Evolutionary conservation across 176 grass and related monocot genomes (phyloP), one percentile per base, ranked within the genome.

Genomic region (Triticum aestivum): DNA sequence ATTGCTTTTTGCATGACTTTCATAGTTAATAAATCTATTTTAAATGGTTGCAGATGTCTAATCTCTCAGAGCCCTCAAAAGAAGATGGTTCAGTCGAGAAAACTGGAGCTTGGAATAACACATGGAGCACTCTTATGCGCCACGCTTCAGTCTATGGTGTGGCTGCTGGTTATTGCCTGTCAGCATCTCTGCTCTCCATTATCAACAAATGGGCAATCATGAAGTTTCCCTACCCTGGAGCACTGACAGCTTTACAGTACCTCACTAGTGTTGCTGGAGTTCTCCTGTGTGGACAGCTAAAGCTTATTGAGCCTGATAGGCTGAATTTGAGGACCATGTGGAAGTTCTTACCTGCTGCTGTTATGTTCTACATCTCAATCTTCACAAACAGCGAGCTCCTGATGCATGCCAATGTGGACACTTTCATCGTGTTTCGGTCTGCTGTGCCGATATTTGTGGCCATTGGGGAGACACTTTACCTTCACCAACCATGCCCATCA

Each of bases 161-260:
- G 52, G 94, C 91, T 91, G 89, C 88, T 73, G 94, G 94, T 54
- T 96, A 96, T 69, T 93, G 91, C 73, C 65, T 96, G 32, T 96
- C 94, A 61, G 94, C 94, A 27, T 93, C 94, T 56, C 58, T 96
- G 44, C 89, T 96, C 29, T 93, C 89, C 61, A 96, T 96, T 65
- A 93, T 96, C 76, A 96, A 96, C 74, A 96, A 96, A 96, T 96
- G 91, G 91, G 94, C 94, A 81, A 0, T 96, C 82, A 96, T 83
- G 79, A 96, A 96, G 78, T 96, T 96, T 89, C 94, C 91, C 3
- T 96, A 96, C 77, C 94, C 91, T 13, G 91, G 91, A 80, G 87
- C 87, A 37, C 49, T 93, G 51, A 96, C 94, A 78, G 94, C 94
- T 66, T 64, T 96, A 27, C 94, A 96, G 39, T 96, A 96, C 45